Conservation (phyloP, 495 filamentous ascomycete genomes). For the Penicillium steckii region DNA sequence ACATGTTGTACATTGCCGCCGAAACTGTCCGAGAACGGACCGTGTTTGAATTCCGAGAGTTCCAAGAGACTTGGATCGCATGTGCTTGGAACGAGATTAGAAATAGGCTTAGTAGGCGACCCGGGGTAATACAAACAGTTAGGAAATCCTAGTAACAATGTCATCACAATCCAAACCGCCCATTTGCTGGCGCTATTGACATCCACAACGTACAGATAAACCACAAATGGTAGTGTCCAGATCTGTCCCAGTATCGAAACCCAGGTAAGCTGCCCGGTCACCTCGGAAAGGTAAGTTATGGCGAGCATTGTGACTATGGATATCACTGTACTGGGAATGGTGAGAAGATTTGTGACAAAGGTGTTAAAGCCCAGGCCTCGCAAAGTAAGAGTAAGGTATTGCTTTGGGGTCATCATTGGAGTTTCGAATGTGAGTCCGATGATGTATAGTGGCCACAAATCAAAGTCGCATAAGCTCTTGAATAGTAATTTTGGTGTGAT, state of each 20-base stretch:
- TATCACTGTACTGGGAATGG: constrained; percentile 56
- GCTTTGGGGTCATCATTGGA: constrained; percentile 43
- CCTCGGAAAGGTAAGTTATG: too few species aligned
- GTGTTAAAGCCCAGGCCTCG: constrained; percentile 60
- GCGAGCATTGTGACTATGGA: too few species aligned
- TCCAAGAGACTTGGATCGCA: constrained; percentile 38
- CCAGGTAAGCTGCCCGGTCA: too few species aligned
- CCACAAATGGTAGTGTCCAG: constrained; percentile 56
- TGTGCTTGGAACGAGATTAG: constrained; percentile 18
- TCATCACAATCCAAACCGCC: constrained; percentile 56
- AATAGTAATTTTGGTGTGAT: constrained; percentile 43
- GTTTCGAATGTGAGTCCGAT: constrained; percentile 51
- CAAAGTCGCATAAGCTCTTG: constrained; percentile 38
- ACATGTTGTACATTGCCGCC: constrained; percentile 57
- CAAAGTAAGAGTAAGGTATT: constrained; percentile 65
- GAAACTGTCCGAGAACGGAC: constrained; percentile 57
- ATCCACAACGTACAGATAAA: constrained; percentile 51
- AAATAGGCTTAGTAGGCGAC: too few species aligned
- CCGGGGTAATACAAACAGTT: constrained; percentile 55
- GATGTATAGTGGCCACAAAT: constrained; percentile 53
- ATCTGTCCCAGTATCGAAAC: constrained; percentile 43
- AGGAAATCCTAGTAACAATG: constrained; percentile 56
- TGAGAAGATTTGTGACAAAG: constrained; percentile 63
- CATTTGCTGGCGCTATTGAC: constrained; percentile 47
- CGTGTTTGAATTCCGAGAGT: constrained; percentile 53